phyloP scores from a whole-genome alignment of 2,329 filamentous ascomycete genomes.

The Ophiostoma sp. region DNA sequence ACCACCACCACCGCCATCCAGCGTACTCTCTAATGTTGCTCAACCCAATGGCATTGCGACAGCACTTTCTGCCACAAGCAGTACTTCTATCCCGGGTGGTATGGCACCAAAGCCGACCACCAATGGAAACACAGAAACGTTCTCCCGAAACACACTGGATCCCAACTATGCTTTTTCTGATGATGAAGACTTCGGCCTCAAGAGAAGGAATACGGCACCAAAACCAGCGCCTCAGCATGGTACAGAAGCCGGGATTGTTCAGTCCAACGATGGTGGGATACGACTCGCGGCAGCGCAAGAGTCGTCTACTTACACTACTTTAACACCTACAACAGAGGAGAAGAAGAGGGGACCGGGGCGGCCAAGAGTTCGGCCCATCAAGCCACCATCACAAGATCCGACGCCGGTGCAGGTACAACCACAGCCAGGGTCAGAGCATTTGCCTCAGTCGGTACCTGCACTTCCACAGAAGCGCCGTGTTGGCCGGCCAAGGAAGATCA shows the following conservation, averaged over 20 bases:
- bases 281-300: no score
- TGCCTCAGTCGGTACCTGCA: not conserved
- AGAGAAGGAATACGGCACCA: not conserved
- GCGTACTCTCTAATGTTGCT: not conserved
- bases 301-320: no score
- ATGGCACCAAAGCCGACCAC: not conserved
- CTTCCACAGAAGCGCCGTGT: not conserved
- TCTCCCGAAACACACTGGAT: slow-evolving; percentile 27
- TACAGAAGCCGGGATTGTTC: no score
- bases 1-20: slow-evolving; percentile 1
- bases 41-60: not conserved
- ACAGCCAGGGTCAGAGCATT: not conserved
- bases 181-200: slow-evolving; percentile 31
- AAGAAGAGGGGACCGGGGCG: not conserved
- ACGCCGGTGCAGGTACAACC: not conserved
- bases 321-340: not conserved
- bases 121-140: slow-evolving; percentile 11
- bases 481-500: not conserved
- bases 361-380: not conserved
- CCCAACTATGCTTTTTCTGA: slow-evolving; percentile 35
- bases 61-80: not conserved
- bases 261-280: no score
- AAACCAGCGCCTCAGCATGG: not conserved
- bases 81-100: not conserved
- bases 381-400: not conserved